phyloP scores from a whole-genome alignment of 2,329 filamentous ascomycete species.

The Xylaria hypoxylon region DNA sequence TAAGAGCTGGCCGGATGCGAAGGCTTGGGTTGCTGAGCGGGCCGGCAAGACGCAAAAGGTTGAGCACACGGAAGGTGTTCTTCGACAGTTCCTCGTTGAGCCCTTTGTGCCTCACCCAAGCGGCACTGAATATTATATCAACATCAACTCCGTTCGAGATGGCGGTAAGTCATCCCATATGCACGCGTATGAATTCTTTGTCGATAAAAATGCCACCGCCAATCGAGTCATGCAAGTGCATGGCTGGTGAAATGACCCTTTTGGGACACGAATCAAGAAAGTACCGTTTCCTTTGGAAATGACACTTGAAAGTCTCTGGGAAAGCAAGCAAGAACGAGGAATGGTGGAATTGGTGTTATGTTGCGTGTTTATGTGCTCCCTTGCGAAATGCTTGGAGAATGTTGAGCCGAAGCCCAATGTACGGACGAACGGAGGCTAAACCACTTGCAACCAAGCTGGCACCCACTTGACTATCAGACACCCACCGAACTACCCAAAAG shows the following conservation, averaged over 20 bases:
- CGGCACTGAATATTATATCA: slow-evolving; percentile 99
- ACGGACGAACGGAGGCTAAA: slow-evolving; percentile 61
- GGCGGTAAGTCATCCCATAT: slow-evolving; percentile 69
- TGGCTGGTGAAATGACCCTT: slow-evolving; percentile 12
- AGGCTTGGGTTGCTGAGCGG: slow-evolving; percentile 91
- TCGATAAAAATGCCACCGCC: slow-evolving; percentile 18
- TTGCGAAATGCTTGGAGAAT: slow-evolving; percentile 38
- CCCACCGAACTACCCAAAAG: slow-evolving; percentile 40
- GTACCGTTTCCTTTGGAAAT: neutral
- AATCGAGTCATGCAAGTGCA: slow-evolving; percentile 35
- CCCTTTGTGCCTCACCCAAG: slow-evolving; percentile 96
- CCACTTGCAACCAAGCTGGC: slow-evolving; percentile 48
- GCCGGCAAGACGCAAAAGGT: slow-evolving; percentile 94
- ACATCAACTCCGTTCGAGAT: slow-evolving; percentile 99
- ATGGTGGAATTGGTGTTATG: slow-evolving; percentile 23
- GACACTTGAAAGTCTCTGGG: neutral
- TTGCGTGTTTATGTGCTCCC: slow-evolving; percentile 43
- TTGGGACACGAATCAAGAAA: slow-evolving; percentile 3
- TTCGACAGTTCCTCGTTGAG: slow-evolving; percentile 97
- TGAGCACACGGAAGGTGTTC: slow-evolving; percentile 87
- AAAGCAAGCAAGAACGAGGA: slow-evolving; percentile 5
- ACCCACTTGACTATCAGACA: slow-evolving; percentile 45
- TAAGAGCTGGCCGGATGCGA: slow-evolving; percentile 95
- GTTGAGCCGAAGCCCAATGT: slow-evolving; percentile 40
- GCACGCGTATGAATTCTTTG: slow-evolving; percentile 36